phyloP scores from a whole-genome alignment of 805 yeast species.

The Yamadazyma phyllophila region DNA sequence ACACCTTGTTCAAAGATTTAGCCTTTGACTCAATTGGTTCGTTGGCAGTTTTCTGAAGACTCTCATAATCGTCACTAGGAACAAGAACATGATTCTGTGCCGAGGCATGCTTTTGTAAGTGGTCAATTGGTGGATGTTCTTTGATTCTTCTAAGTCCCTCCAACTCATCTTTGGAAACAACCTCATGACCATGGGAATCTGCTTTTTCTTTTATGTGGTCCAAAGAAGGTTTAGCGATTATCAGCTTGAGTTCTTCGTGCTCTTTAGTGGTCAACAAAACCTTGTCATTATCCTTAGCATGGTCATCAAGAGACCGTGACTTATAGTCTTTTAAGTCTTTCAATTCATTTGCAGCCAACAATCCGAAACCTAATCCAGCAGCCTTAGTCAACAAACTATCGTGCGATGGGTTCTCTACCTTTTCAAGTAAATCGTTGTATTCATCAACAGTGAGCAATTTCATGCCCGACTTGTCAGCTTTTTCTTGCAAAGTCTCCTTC shows the following conservation, averaged over 20 bases:
- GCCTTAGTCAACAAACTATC: slow-evolving; percentile 12
- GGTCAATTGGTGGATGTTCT: slow-evolving; percentile 21
- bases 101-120: slow-evolving; percentile 20
- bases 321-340: slow-evolving; percentile 8
- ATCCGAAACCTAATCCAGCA: slow-evolving; percentile 12
- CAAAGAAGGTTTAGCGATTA: slow-evolving; percentile 17
- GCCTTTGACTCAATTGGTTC: slow-evolving; percentile 14
- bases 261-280: slow-evolving; percentile 17
- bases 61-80: slow-evolving; percentile 15
- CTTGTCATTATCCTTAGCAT: slow-evolving; percentile 12
- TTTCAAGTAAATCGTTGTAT: slow-evolving; percentile 17
- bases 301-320: slow-evolving; percentile 10
- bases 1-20: background rate
- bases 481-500: slow-evolving; percentile 9
- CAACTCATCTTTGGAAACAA: slow-evolving; percentile 20
- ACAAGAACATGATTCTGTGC: slow-evolving; percentile 12
- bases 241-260: slow-evolving; percentile 10
- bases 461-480: slow-evolving; percentile 5
- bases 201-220: slow-evolving; percentile 21
- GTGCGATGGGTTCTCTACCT: slow-evolving; percentile 10
- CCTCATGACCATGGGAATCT: slow-evolving; percentile 5
- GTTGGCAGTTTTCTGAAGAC: slow-evolving; percentile 8
- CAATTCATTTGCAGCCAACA: slow-evolving; percentile 11
- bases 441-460: slow-evolving; percentile 19
- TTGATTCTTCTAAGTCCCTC: slow-evolving; percentile 28